Base-by-base conservation (phyloP, 495 filamentous ascomycete genomes). In the Penicillium chermesinum region DNA sequence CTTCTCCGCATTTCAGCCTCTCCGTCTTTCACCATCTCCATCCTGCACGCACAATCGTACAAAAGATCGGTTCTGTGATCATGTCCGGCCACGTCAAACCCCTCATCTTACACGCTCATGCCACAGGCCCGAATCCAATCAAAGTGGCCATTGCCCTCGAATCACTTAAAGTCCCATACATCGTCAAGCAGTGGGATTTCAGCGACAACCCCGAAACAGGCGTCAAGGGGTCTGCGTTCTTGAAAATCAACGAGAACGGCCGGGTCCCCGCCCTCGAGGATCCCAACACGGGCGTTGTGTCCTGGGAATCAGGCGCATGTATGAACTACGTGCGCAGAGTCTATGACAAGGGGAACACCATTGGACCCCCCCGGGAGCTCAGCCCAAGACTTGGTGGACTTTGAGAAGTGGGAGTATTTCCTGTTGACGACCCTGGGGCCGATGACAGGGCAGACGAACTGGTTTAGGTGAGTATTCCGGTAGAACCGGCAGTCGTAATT, bases 221-320 rank as follows among this genome's bases (percentile, higher is more conserved):
- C 0, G 63, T 89, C 85, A 66, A 95, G 81, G 65, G 76, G 76
- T 30, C 62, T 62, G 82, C 79, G 73, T 95, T 86, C 64, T 71
- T 91, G 15, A 76, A 77, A 13, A 88, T 95, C 64, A 95, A 93
- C 63, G 88, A 89, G 34, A 95, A 94, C 58, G 89, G 89, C 41
- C 84, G 89, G 18, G 89, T 94, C 40, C 89, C 90, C 2, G 87
- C 88, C 0, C 57, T 95, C 7, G 61, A 67, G 30, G 57, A 67
- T 30, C 62, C 72, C 13, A 75, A 75, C 48, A 75, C 70, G 1
- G 65, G 66, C 9, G 59, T 75, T 16, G 52, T 63, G 1, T 49
- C 59, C 8, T 71, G 69, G 72, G 66, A 70, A 53, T 66, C 62
- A 4, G 60, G 58, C 2, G 67, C 67, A 8, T 65, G 63, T 35